A percentile compares a stretch with the other conserved stretches of the same genome.
Evolutionary conservation across 352 stramenopile genomes (phyloP).

Genomic region (Pythium phragmitis): DNA sequence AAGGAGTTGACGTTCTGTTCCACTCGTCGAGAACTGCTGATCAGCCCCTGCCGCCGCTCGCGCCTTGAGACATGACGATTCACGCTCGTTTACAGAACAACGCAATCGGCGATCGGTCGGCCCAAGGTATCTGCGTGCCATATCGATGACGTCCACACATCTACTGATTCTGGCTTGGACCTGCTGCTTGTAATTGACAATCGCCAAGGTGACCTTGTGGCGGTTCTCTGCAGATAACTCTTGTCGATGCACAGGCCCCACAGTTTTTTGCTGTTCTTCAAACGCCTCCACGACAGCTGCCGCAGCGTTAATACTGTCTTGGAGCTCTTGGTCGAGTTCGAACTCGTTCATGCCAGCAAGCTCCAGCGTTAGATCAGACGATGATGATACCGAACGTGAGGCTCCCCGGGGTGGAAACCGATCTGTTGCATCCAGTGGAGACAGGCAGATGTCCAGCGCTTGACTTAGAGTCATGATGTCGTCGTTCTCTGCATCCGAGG

Average conservation of each 20-base stretch:
- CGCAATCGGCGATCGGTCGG: slow-evolving; percentile 25
- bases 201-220: slow-evolving; percentile 1
- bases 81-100: background rate
- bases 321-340: slow-evolving; percentile 20
- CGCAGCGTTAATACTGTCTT: slow-evolving; percentile 24
- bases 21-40: slow-evolving; percentile 1
- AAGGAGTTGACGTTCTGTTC: slow-evolving; percentile 22
- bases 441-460: slow-evolving; percentile 22
- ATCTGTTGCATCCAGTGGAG: slow-evolving; percentile 7
- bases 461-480: slow-evolving; percentile 19
- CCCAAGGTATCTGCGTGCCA: slow-evolving; percentile 25
- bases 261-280: slow-evolving; percentile 9
- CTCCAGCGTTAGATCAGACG: slow-evolving; percentile 13
- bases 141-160: slow-evolving; percentile 24
- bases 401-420: background rate
- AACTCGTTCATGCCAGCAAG: slow-evolving; percentile 20
- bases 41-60: background rate
- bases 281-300: slow-evolving; percentile 21
- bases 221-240: background rate
- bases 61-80: background rate
- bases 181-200: slow-evolving; percentile 27
- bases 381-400: background rate
- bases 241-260: background rate
- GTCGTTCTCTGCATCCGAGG: slow-evolving; percentile 7
- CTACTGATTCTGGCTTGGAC: slow-evolving; percentile 7